Evolutionary conservation across 345 rosid species (phyloP), one percentile per base, ranked within the genome.

Genomic region (Cardamine resedifolia): DNA sequence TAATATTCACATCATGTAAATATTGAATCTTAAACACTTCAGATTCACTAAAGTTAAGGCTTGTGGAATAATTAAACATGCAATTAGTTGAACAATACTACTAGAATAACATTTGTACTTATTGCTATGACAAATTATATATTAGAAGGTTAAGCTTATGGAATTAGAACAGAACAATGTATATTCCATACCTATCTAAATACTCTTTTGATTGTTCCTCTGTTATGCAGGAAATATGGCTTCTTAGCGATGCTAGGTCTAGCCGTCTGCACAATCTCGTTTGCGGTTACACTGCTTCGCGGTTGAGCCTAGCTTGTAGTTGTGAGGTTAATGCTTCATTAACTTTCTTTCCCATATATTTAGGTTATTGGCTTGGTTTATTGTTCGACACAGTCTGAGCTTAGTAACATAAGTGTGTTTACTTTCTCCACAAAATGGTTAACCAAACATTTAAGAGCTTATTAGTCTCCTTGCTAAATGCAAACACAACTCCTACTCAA

Each of bases 221-320:
- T 30, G 3, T 76, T 60, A 0, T 82, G n/a, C 87, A 93, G 98
- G 79, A 85, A 84, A 78, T 90, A 74, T 45, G 92, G 82, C 7
- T 82, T 86, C 83, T 44, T 88, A 80, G 82, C 84, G n/a, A 2
- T 87, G 33, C 0, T 91, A 4, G 96, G 90, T 30, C 87, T 90
- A 7, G 53, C 74, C 59, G 14, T 74, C 10, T 90, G 95, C 84
- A 86, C 88, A 2, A 77, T 88, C 70, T 92, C 97, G 26, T 83
- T 85, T 15, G 97, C 86, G 1, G 53, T 88, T 68, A 81, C 73
- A 26, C 89, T 85, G n/a, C 81, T 90, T 49, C 83, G 83, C 3
- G 16, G 64, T 27, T 74, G 24, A 80, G 39, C 41, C 0, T 27
- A 50, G 33, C 21, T 2, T 2, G 4, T 52, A 2, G 16, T 7